Evolutionary conservation across 2,329 filamentous ascomycete genomes (phyloP).

Genomic region (Nothophoma quercina): DNA sequence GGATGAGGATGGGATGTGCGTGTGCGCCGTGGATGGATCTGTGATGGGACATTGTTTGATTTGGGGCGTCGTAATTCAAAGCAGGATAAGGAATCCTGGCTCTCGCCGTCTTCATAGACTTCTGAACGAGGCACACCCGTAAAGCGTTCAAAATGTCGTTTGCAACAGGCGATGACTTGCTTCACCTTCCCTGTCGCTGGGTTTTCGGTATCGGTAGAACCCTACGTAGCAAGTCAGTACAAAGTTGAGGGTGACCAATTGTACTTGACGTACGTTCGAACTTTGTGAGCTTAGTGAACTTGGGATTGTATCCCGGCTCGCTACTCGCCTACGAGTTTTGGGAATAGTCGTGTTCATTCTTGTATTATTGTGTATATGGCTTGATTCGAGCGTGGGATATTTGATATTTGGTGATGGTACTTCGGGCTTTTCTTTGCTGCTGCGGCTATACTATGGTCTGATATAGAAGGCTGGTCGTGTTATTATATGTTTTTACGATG

Average conservation of each 20-base stretch:
- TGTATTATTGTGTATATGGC: too few relatives aligned
- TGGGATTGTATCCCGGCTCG: neutral
- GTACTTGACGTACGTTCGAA: neutral
- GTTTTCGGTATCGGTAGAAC: neutral
- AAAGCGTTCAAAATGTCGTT: conserved; percentile 8
- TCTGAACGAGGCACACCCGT: neutral
- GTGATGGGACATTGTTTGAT: neutral
- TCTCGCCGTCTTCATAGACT: neutral
- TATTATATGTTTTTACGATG: conserved; percentile 3
- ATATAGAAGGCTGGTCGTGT: neutral
- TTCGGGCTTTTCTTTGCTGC: neutral
- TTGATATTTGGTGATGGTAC: neutral
- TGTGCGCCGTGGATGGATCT: neutral
- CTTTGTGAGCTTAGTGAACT: neutral
- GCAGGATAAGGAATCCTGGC: neutral
- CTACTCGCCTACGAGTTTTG: neutral
- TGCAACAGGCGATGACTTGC: conserved; percentile 11
- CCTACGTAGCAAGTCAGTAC: neutral
- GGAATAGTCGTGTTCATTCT: neutral
- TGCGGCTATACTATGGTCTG: neutral
- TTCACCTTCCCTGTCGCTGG: neutral
- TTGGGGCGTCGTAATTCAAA: conserved; percentile 9
- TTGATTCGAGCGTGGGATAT: neutral
- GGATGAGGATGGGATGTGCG: neutral
- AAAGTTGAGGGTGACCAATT: neutral